Percentiles rank a stretch among this genome's conserved stretches.
Conservation (phyloP, 164 flowering plant genomes). For the Litsea cubeba region DNA sequence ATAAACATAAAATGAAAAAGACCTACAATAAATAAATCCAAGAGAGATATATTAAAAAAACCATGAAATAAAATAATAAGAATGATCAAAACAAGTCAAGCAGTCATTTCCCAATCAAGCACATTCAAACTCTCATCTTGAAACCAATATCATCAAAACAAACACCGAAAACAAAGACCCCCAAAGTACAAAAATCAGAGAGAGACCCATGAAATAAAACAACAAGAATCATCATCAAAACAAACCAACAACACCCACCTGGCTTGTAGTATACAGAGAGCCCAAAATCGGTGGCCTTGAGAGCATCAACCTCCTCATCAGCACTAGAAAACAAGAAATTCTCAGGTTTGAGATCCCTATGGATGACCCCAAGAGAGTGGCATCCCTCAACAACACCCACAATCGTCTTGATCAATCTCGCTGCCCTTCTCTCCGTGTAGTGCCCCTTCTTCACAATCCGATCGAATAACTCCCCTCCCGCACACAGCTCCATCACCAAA, state of each 20-base stretch:
- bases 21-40: too few species aligned
- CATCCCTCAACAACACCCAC: slow-evolving; percentile 85
- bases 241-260: slow-evolving; percentile 34
- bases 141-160: too few species aligned
- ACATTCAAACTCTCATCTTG: too few species aligned
- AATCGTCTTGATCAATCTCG: slow-evolving; percentile 60
- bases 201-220: too few species aligned
- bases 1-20: too few species aligned
- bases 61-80: too few species aligned
- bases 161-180: neutral
- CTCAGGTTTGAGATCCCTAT: slow-evolving; percentile 94
- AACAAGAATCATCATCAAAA: too few species aligned
- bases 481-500: slow-evolving; percentile 88
- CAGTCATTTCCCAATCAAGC: too few species aligned
- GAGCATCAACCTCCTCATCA: slow-evolving; percentile 58
- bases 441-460: slow-evolving; percentile 80
- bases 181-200: neutral
- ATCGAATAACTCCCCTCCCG: slow-evolving; percentile 90
- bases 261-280: slow-evolving; percentile 85
- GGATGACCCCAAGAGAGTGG: slow-evolving; percentile 93
- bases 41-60: too few species aligned
- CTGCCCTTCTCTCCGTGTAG: slow-evolving; percentile 80
- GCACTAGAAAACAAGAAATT: slow-evolving; percentile 68
- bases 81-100: too few species aligned
- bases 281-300: slow-evolving; percentile 89